Evolutionary conservation across 495 filamentous ascomycete genomes (phyloP).

Genomic region (Tuber microsphaerosporum): DNA sequence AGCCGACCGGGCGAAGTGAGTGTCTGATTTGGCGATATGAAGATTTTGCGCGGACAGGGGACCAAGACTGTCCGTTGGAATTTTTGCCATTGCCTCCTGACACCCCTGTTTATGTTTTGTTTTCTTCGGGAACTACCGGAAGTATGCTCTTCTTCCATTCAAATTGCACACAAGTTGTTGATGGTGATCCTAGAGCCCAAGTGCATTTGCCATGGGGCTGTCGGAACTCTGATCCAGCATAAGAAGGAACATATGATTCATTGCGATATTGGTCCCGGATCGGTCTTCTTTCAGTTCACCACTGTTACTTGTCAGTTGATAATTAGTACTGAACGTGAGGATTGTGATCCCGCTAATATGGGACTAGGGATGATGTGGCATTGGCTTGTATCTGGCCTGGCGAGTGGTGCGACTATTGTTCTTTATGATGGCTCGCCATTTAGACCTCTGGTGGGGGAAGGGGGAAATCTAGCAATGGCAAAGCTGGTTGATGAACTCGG

Average conservation of each 20-base stretch:
- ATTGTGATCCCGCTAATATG: not conserved
- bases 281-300: conserved; percentile 75
- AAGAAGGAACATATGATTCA: conserved; percentile 90
- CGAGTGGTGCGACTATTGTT: conserved; percentile 69
- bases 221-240: conserved; percentile 83
- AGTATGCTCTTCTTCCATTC: conserved; percentile 31
- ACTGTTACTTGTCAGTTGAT: conserved; percentile 58
- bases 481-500: conserved; percentile 59
- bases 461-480: conserved; percentile 62
- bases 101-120: conserved; percentile 83
- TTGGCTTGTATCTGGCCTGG: conserved; percentile 78
- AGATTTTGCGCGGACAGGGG: conserved; percentile 48
- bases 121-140: conserved; percentile 80
- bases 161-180: not conserved
- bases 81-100: conserved; percentile 73
- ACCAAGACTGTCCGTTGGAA: conserved; percentile 48
- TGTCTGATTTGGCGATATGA: conserved; percentile 47
- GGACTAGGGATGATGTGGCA: conserved; percentile 69
- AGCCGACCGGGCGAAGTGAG: conserved; percentile 43
- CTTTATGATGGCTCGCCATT: conserved; percentile 89
- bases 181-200: conserved; percentile 55
- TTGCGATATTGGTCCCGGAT: conserved; percentile 60
- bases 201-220: conserved; percentile 81
- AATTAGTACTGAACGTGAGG: not conserved
- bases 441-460: conserved; percentile 52